Evolutionary conservation across 1,284 basidiomycete species (phyloP).

Genomic region (Ceratobasidium papillatum): DNA sequence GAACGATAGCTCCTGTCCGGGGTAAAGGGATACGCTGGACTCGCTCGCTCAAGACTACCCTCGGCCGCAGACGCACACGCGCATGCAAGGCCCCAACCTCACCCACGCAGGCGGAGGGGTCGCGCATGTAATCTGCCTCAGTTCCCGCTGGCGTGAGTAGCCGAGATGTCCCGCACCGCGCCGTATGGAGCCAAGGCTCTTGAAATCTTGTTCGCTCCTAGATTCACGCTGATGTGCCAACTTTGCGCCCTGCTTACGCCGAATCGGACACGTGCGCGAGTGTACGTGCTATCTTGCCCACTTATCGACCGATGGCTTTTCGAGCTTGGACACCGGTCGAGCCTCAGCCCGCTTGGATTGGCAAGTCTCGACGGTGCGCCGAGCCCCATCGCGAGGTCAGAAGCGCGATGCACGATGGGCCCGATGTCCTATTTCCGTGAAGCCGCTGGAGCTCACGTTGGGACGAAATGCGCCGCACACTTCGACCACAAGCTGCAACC

Average conservation of each 20-base stretch:
- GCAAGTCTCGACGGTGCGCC: conserved; percentile 14
- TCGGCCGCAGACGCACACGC: conserved; percentile 12
- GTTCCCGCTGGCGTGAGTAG: conserved; percentile 35
- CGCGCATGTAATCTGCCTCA: conserved; percentile 22
- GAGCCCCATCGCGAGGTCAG: conserved; percentile 13
- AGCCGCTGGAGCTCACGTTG: conserved; percentile 11
- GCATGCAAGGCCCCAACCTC: background rate
- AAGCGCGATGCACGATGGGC: background rate
- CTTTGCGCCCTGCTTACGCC: background rate
- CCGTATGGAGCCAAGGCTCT: conserved; percentile 13
- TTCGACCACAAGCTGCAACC: conserved; percentile 6
- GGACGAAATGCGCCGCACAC: background rate
- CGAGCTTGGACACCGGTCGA: background rate
- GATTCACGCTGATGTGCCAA: background rate
- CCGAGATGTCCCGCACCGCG: conserved; percentile 24
- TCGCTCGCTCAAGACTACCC: background rate
- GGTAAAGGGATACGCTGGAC: conserved; percentile 5
- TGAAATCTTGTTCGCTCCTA: conserved; percentile 1
- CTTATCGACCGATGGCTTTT: conserved; percentile 11
- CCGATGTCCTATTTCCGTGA: background rate
- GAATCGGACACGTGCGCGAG: conserved; percentile 7
- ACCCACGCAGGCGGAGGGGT: conserved; percentile 11
- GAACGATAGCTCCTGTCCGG: conserved; percentile 2
- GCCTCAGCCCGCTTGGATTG: background rate
- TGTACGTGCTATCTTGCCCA: background rate